These are phyloP conservation scores for Skeletonema menzelii DNA, from an alignment of 108 stramenopile genomes.

Conservation along the genomic window DNA sequence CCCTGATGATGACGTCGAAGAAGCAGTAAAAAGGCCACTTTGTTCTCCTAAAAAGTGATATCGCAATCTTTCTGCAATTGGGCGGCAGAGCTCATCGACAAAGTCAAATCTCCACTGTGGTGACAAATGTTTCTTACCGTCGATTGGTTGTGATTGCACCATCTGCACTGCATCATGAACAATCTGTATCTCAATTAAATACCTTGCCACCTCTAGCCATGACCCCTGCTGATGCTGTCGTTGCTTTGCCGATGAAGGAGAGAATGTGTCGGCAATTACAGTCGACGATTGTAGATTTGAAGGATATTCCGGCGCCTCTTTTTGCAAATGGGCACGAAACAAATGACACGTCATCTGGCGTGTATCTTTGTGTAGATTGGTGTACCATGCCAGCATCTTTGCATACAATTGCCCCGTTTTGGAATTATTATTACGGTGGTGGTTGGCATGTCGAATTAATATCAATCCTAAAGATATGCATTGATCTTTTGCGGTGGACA, in stretches of 20 bases:
- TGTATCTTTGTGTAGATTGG: slow-evolving; percentile 1
- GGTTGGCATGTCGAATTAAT: slow-evolving; percentile 7
- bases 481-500: slow-evolving; percentile 7
- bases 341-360: not conserved
- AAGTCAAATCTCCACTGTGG: slow-evolving; percentile 38
- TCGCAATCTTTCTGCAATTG: slow-evolving; percentile 46
- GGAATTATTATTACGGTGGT: not conserved
- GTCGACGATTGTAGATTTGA: slow-evolving; percentile 6
- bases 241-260: not conserved
- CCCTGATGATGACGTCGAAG: not conserved
- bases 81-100: slow-evolving; percentile 51
- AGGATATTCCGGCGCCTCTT: slow-evolving; percentile 15
- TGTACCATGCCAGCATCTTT: slow-evolving; percentile 10
- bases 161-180: slow-evolving; percentile 30
- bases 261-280: slow-evolving; percentile 1
- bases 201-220: slow-evolving; percentile 10
- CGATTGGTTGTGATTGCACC: slow-evolving; percentile 2
- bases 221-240: not conserved
- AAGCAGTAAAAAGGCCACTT: slow-evolving; percentile 45
- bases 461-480: slow-evolving; percentile 17
- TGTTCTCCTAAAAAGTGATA: slow-evolving; percentile 76
- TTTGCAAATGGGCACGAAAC: slow-evolving; percentile 11
- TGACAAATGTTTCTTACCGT: not conserved
- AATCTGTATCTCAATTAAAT: slow-evolving; percentile 38
- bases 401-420: slow-evolving; percentile 7